Base-by-base conservation (phyloP, 345 rosid genomes). In the Populus euphratica region DNA sequence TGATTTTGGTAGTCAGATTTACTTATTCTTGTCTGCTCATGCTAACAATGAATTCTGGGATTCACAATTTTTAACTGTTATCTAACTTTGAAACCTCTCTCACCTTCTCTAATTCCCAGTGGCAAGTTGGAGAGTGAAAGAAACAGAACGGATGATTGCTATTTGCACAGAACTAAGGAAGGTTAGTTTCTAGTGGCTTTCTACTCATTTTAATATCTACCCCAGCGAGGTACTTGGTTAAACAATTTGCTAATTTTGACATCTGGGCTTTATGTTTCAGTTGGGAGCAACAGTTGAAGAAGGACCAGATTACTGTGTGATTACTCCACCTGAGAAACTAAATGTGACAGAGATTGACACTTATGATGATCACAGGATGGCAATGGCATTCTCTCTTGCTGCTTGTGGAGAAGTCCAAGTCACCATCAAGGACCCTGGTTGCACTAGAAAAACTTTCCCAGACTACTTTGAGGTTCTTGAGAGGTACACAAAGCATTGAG, bases 91-190 rank as follows among this genome's bases (percentile, higher is more conserved):
- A 33, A 18, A 27, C 52, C 36, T 52, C 36, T 52, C 70, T 8
- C 39, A 44, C 16, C 41, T 3, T 39, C 35, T 68, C 31, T 73
- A 8, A 49, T 63, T 73, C 76, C 41, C 85, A 96, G 98, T 96
- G 86, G 98, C 98, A 63, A 96, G 99, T 83, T 94, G 99, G 99
- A 90, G 99, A 81, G 99, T 94, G 80, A 96, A 96, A 84, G 99
- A 96, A 83, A 96, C 97, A 0, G 98, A 96, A 81, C 82, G 98
- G 47, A 96, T 96, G 99, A 86, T 96, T 76, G 98, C 99, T 5
- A 84, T 96, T 76, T 96, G 97, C 91, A 96, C 98, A 5, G 99
- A 96, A 73, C 93, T 96, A 44, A 75, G 94, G 81, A 94, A 94
- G 96, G 99, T 91, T 69, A 44, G 78, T 10, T 69, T 66, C 54